A percentile compares a stretch with the other conserved stretches of the same genome.
Evolutionary conservation across 306 rosid species (phyloP).

Genomic region (Fragaria iinumae): DNA sequence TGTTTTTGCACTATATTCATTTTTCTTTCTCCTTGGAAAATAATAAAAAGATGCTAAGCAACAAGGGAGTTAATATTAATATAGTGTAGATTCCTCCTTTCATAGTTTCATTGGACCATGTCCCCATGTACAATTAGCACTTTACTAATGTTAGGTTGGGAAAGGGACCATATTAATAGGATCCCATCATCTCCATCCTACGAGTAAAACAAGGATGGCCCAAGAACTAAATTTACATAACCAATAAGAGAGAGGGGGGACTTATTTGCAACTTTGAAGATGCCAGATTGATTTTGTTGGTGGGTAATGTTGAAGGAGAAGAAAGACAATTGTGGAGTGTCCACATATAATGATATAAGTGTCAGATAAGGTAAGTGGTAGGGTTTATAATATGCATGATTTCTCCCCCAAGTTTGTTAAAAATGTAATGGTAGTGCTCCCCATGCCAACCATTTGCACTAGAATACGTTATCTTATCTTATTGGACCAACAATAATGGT

Average conservation of each 20-base stretch:
- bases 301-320: constrained; percentile 11
- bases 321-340: constrained; percentile 7
- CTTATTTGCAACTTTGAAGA: constrained; percentile 13
- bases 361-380: constrained; percentile 26
- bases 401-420: not conserved
- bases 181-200: not conserved
- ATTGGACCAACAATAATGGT: not conserved
- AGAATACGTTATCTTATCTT: not conserved
- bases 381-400: constrained; percentile 18
- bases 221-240: not conserved
- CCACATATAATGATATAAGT: constrained; percentile 10
- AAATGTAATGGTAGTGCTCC: constrained; percentile 17
- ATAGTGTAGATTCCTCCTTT: not conserved
- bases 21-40: not conserved
- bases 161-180: not conserved
- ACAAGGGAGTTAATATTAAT: not conserved
- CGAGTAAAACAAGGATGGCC: not conserved
- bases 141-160: constrained; percentile 4
- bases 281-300: constrained; percentile 24
- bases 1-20: too few relatives aligned
- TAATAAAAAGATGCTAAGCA: not conserved
- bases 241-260: not conserved
- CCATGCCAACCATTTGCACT: constrained; percentile 31
- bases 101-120: not conserved
- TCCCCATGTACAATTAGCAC: not conserved